Percentiles rank a stretch among this genome's conserved stretches.
phyloP scores from a whole-genome alignment of 306 rosid genomes.

The Rosa persica region DNA sequence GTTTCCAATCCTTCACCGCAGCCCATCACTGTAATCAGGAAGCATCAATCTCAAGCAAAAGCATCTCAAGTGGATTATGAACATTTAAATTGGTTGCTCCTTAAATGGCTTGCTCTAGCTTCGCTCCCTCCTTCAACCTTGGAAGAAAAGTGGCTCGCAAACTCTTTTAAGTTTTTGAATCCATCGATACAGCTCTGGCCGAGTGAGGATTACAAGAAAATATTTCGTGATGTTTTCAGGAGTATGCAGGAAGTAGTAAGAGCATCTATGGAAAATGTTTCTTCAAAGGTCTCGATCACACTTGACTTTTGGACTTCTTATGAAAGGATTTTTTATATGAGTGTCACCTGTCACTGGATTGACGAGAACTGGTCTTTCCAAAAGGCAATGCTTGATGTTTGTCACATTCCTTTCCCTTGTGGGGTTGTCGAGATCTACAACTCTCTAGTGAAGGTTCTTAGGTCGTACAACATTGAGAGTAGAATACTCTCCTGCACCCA shows the following conservation, averaged over 20 bases:
- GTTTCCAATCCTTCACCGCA: conserved; percentile 45
- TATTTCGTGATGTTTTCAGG: conserved; percentile 66
- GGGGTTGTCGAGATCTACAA: conserved; percentile 72
- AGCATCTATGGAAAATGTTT: conserved; percentile 61
- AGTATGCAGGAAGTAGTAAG: conserved; percentile 90
- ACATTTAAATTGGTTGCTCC: conserved; percentile 88
- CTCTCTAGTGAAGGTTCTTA: conserved; percentile 65
- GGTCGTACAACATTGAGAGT: conserved; percentile 71
- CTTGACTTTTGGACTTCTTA: conserved; percentile 93
- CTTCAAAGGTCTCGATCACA: conserved; percentile 80
- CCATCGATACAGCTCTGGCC: conserved; percentile 89
- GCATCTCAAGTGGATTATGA: conserved; percentile 70
- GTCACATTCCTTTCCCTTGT: conserved; percentile 78
- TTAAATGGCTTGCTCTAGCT: conserved; percentile 82
- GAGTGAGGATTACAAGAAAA: conserved; percentile 58
- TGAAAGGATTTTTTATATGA: conserved; percentile 77
- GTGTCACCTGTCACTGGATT: conserved; percentile 91
- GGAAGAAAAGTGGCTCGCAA: conserved; percentile 81
- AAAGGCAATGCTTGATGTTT: conserved; percentile 80
- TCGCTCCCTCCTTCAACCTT: conserved; percentile 84
- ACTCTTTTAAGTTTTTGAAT: conserved; percentile 83
- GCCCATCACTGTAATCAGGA: conserved; percentile 47
- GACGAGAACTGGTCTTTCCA: conserved; percentile 88
- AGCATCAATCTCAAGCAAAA: conserved; percentile 63
- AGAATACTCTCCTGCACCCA: conserved; percentile 91